Evolutionary conservation across 2,329 filamentous ascomycete genomes (phyloP).

Genomic region (Hymenoscyphus albidus): DNA sequence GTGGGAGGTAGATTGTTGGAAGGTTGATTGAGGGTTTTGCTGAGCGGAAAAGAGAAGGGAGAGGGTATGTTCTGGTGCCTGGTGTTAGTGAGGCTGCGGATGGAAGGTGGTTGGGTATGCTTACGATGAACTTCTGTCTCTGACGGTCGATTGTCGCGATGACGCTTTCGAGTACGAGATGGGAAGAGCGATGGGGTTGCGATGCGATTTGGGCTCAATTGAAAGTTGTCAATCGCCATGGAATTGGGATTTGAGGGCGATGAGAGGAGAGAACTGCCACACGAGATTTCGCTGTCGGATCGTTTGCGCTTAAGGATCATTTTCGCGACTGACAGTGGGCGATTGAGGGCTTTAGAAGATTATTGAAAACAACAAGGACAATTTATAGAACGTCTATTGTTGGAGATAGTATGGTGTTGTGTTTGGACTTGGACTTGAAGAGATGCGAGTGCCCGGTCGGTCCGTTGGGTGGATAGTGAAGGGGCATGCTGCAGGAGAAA

Average conservation of each 20-base stretch:
- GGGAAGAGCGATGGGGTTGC: conserved; percentile 44
- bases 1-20: conserved; percentile 19
- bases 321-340: neutral
- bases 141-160: conserved; percentile 55
- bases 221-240: conserved; percentile 35
- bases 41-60: conserved; percentile 56
- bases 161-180: conserved; percentile 58
- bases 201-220: conserved; percentile 31
- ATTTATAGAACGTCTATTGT: neutral
- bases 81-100: neutral
- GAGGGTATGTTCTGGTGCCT: conserved; percentile 46
- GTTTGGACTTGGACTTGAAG: neutral
- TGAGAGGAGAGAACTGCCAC: conserved; percentile 43
- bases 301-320: conserved; percentile 63
- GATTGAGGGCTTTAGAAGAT: neutral
- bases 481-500: neutral
- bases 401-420: neutral
- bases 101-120: conserved; percentile 1
- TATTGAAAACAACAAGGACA: neutral
- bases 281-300: conserved; percentile 54
- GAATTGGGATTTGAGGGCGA: conserved; percentile 35
- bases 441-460: neutral
- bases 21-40: conserved; percentile 34
- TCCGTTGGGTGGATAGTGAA: neutral
- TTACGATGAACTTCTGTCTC: conserved; percentile 43